Base-by-base conservation (phyloP, 208 protist genomes). In the Leishmania tropica region DNA sequence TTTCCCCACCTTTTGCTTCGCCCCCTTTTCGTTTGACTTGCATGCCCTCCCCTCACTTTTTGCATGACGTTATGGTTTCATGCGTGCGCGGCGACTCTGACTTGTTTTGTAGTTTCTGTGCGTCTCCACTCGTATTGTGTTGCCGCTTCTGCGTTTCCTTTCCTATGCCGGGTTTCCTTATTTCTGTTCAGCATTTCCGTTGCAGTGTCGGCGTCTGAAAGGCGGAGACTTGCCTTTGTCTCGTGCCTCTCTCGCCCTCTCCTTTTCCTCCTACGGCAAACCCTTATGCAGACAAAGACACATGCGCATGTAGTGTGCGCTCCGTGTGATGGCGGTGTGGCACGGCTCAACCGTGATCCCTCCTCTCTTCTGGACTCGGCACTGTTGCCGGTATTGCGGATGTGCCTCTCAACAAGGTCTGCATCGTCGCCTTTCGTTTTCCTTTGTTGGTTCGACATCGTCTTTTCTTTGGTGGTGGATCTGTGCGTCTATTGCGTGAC, bases 381-480 rank as follows among this genome's bases (percentile, higher is more conserved):
- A 67, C n/a, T 37, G n/a, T 37, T 37, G n/a, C 3, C n/a, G 24
- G 24, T 37, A 28, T 37, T 17, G 60, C n/a, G 60, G 60, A 37
- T 40, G 60, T 15, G 60, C 13, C 60, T 37, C 11, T 31, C 60
- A 67, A 24, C 2, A 47, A 48, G 24, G 40, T 54, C 48, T 54
- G 68, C 64, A 48, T 28, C 48, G 21, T 42, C 17, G 40, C 17
- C 72, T 81, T 42, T 71, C 19, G 7, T 15, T 83, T 71, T 48
- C 21, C 64, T 28, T 74, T 45, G 45, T 35, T 67, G 21, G 11
- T 67, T 53, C 15, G 48, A 17, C 48, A 7, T 45, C 7, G 53
- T 74, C 51, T 83, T 78, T 78, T 68, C 17, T 48, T 83, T 72
- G 40, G 11, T 13, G 71, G 56, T 62, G 56, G 56, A 24, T 62